Conservation (phyloP, 2,329 filamentous ascomycete genomes). For the Escovopsis sp. region DNA sequence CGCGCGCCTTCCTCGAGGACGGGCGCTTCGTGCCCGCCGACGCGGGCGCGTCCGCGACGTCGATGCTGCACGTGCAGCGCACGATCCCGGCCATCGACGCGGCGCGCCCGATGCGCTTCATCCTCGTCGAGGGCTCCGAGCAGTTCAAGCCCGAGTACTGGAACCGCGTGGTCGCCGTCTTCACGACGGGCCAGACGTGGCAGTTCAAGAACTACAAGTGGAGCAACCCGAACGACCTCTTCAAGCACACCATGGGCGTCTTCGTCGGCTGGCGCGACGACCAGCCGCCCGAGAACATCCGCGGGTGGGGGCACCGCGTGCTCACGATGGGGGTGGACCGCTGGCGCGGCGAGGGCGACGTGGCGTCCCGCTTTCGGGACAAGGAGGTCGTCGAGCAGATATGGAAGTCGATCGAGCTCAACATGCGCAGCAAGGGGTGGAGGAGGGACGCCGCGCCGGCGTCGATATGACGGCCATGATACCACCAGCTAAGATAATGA, state of each 20-base stretch:
- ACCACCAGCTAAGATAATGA: neutral
- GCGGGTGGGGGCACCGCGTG: conserved; percentile 75
- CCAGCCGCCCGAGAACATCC: conserved; percentile 59
- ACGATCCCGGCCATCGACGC: conserved; percentile 56
- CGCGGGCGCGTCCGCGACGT: conserved; percentile 49
- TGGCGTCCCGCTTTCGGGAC: conserved; percentile 60
- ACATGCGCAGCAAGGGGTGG: conserved; percentile 81
- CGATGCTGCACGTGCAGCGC: conserved; percentile 76
- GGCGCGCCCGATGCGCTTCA: conserved; percentile 69
- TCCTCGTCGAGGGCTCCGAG: conserved; percentile 82
- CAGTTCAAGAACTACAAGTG: conserved; percentile 99
- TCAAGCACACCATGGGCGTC: conserved; percentile 73
- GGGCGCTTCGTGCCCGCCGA: conserved; percentile 70
- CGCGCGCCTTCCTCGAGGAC: conserved; percentile 81
- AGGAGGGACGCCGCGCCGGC: conserved; percentile 51
- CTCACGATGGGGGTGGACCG: conserved; percentile 69
- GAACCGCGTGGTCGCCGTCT: conserved; percentile 86
- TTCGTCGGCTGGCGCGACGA: conserved; percentile 89
- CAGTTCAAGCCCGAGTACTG: conserved; percentile 98
- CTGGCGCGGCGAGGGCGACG: conserved; percentile 45
- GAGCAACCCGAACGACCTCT: conserved; percentile 75
- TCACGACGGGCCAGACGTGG: conserved; percentile 95
- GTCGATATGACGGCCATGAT: conserved; percentile 22
- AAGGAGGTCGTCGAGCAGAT: conserved; percentile 85
- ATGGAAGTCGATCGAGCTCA: conserved; percentile 76